Evolutionary conservation across 352 stramenopile species (phyloP).

Genomic region (Globisporangium iwayamae): DNA sequence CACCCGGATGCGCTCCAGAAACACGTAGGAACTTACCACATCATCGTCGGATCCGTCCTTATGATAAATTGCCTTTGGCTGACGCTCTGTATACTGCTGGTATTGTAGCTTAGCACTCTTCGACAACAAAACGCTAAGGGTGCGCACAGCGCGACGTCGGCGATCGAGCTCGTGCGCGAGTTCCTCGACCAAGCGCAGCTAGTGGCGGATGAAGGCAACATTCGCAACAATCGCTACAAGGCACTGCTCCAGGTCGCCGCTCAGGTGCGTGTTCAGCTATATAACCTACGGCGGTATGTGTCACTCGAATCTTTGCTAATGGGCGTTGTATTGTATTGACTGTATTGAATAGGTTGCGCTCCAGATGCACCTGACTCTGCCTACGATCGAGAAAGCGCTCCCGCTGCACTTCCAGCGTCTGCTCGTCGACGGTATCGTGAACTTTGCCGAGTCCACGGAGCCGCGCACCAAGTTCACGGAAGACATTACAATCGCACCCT

Average conservation of each 20-base stretch:
- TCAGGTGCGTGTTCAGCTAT: constrained; percentile 23
- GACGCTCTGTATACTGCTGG: background rate
- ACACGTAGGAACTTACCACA: constrained; percentile 38
- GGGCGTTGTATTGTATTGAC: background rate
- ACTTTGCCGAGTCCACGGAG: constrained; percentile 51
- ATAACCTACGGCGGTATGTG: background rate
- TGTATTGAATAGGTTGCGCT: constrained; percentile 31
- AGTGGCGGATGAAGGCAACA: constrained; percentile 69
- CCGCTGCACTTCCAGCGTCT: constrained; percentile 79
- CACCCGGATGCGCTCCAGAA: constrained; percentile 68
- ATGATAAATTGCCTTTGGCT: background rate
- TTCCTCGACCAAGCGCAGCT: constrained; percentile 84
- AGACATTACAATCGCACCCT: constrained; percentile 33
- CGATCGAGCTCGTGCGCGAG: constrained; percentile 77
- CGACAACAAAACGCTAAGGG: constrained; percentile 39
- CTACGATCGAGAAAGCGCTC: constrained; percentile 50
- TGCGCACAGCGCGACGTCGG: constrained; percentile 55
- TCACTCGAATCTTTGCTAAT: background rate
- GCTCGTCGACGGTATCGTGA: constrained; percentile 76
- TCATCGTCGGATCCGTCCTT: background rate
- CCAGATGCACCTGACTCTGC: constrained; percentile 64
- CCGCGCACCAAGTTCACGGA: constrained; percentile 29
- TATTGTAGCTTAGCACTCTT: constrained; percentile 43
- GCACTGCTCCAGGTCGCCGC: constrained; percentile 68
- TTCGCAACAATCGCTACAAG: constrained; percentile 70